A percentile compares a stretch with the other conserved stretches of the same genome.
phyloP scores from a whole-genome alignment of 768 basidiomycete genomes.

The Boletus reticulatus region DNA sequence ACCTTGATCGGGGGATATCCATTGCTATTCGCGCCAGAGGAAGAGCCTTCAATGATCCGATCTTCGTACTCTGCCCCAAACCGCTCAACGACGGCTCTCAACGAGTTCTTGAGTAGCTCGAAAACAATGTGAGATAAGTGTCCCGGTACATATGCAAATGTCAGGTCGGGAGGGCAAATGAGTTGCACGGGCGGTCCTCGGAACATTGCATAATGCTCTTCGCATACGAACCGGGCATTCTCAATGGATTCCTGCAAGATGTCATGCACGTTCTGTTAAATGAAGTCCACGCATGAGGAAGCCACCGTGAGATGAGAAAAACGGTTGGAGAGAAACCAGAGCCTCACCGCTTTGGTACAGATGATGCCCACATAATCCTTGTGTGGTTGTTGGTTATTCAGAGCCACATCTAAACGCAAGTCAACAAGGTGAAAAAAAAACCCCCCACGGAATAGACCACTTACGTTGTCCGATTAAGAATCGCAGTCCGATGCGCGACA shows the following conservation, averaged over 20 bases:
- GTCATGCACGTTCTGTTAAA: slow-evolving; percentile 80
- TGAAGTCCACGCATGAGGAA: not conserved
- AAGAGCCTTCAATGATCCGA: not conserved
- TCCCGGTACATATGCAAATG: slow-evolving; percentile 93
- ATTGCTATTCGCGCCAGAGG: not conserved
- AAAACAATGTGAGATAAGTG: slow-evolving; percentile 97
- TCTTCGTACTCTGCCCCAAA: slow-evolving; percentile 81
- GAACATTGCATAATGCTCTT: slow-evolving; percentile 96
- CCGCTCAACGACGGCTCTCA: slow-evolving; percentile 93
- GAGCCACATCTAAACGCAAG: slow-evolving; percentile 70
- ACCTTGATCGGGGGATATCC: slow-evolving; percentile 27
- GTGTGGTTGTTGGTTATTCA: slow-evolving; percentile 89
- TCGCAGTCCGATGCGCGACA: slow-evolving; percentile 92
- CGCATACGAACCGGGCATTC: slow-evolving; percentile 91
- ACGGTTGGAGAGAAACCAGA: not conserved
- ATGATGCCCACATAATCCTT: slow-evolving; percentile 95
- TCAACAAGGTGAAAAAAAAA: not conserved
- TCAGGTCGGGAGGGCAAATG: slow-evolving; percentile 83
- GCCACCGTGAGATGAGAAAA: not conserved
- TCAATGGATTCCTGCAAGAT: slow-evolving; percentile 98
- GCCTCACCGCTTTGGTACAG: slow-evolving; percentile 80
- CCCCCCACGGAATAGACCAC: slow-evolving; percentile 24
- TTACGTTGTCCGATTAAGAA: slow-evolving; percentile 95
- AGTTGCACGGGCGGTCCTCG: slow-evolving; percentile 94
- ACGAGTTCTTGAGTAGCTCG: slow-evolving; percentile 95